Evolutionary conservation across 2,329 filamentous ascomycete species (phyloP).

Genomic region (Penicillium sp.): DNA sequence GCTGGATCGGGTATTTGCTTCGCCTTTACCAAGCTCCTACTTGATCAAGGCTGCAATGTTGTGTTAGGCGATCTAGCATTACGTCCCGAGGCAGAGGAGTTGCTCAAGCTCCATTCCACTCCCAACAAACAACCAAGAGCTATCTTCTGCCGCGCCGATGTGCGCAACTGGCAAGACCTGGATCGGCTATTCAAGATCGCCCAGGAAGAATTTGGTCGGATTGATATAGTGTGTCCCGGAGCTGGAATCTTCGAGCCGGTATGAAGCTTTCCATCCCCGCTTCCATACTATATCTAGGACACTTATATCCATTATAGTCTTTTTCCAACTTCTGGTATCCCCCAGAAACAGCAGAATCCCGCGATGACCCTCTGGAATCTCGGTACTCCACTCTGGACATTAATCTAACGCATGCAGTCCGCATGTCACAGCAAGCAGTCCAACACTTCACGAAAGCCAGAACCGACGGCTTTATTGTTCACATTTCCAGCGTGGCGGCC

Average conservation of each 20-base stretch:
- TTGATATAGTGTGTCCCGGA: slow-evolving; percentile 1
- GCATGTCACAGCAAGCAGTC: not conserved
- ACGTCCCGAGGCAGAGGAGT: not conserved
- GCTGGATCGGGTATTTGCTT: not conserved
- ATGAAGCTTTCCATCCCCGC: not conserved
- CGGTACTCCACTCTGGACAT: not conserved
- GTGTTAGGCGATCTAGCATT: not conserved
- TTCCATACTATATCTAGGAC: not conserved
- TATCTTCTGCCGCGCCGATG: not conserved
- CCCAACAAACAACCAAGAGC: not conserved
- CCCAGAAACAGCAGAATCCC: not conserved
- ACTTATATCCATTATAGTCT: not conserved
- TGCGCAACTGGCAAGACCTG: not conserved
- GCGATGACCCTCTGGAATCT: not conserved
- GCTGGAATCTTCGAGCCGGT: not conserved
- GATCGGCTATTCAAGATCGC: not conserved
- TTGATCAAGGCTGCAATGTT: not conserved
- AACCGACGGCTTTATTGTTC: not conserved
- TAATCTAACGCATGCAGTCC: not conserved
- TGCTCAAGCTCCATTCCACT: not conserved
- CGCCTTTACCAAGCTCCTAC: not conserved
- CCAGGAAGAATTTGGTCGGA: not conserved
- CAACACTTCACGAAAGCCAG: not conserved
- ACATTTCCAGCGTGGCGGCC: not conserved
- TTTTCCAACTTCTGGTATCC: not conserved